Conservation (phyloP, 1,284 basidiomycete species). For the Bondarzewia mesenterica region DNA sequence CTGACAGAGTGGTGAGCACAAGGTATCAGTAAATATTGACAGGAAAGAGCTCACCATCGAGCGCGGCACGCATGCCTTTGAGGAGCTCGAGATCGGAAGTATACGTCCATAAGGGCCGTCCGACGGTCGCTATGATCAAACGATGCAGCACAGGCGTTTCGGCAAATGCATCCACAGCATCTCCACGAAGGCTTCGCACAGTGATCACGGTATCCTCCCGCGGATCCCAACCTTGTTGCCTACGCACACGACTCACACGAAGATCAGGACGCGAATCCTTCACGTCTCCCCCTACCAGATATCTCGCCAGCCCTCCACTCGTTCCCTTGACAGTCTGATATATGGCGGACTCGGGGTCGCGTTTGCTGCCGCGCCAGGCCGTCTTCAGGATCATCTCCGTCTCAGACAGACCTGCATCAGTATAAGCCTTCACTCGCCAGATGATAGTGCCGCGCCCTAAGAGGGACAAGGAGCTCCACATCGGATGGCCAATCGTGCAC, state of each 20-base stretch:
- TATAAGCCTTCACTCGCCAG: slow-evolving; percentile 8
- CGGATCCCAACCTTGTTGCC: too few relatives aligned
- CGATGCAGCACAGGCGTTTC: slow-evolving; percentile 6
- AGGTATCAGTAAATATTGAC: background rate
- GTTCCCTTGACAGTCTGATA: slow-evolving; percentile 1
- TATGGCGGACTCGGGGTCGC: slow-evolving; percentile 8
- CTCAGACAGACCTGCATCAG: background rate
- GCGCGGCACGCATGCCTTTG: slow-evolving; percentile 2
- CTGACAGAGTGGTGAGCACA: background rate
- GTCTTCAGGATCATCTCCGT: slow-evolving; percentile 11
- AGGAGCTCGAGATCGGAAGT: slow-evolving; percentile 3
- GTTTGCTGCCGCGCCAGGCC: slow-evolving; percentile 10
- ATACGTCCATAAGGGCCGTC: slow-evolving; percentile 12
- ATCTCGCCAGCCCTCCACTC: background rate
- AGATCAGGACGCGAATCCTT: background rate
- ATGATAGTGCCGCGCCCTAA: slow-evolving; percentile 13
- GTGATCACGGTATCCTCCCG: background rate
- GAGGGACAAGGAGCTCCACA: slow-evolving; percentile 15
- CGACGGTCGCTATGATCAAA: slow-evolving; percentile 7
- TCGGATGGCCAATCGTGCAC: slow-evolving; percentile 9
- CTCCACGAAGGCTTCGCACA: background rate
- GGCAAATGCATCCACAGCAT: background rate
- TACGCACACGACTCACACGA: background rate
- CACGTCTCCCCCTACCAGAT: slow-evolving; percentile 1
- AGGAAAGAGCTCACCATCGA: background rate